A percentile compares a stretch with the other conserved stretches of the same genome.
Evolutionary conservation across 2,329 filamentous ascomycete genomes (phyloP).

Genomic region (Penicillium sp.): DNA sequence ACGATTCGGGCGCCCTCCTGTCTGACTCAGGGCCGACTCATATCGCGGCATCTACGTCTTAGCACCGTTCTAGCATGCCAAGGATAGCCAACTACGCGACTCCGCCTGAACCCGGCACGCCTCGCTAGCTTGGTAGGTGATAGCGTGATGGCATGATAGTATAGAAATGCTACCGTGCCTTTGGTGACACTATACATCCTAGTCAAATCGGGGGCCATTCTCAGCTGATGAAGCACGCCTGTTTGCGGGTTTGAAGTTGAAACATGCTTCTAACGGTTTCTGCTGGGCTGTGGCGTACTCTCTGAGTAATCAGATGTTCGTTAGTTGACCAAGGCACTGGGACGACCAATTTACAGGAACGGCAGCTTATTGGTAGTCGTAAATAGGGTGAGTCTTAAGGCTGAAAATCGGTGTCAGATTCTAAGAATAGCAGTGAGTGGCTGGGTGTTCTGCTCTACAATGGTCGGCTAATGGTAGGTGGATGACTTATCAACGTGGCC

Average conservation of each 20-base stretch:
- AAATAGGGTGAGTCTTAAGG: background rate
- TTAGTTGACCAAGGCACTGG: background rate
- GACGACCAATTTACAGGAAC: background rate
- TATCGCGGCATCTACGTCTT: background rate
- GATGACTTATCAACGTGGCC: background rate
- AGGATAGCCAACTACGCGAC: background rate
- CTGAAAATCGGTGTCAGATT: slow-evolving; percentile 3
- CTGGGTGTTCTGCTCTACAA: background rate
- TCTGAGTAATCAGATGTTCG: background rate
- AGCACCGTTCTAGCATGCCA: background rate
- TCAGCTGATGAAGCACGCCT: slow-evolving; percentile 3
- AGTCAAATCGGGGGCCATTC: background rate
- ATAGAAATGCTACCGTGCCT: slow-evolving; percentile 3
- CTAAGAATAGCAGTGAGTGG: slow-evolving; percentile 11
- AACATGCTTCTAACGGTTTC: slow-evolving; percentile 9
- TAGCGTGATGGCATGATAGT: background rate
- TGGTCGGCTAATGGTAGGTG: background rate
- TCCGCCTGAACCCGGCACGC: background rate
- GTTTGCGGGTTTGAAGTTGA: slow-evolving; percentile 10
- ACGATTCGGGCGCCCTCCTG: slow-evolving; percentile 9
- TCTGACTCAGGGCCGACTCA: slow-evolving; percentile 17
- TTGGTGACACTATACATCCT: slow-evolving; percentile 1
- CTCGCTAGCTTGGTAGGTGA: background rate
- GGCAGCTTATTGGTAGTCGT: background rate
- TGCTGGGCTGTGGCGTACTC: background rate